phyloP scores from a whole-genome alignment of 2,329 filamentous ascomycete genomes.

The Trichoderma endophyticum region DNA sequence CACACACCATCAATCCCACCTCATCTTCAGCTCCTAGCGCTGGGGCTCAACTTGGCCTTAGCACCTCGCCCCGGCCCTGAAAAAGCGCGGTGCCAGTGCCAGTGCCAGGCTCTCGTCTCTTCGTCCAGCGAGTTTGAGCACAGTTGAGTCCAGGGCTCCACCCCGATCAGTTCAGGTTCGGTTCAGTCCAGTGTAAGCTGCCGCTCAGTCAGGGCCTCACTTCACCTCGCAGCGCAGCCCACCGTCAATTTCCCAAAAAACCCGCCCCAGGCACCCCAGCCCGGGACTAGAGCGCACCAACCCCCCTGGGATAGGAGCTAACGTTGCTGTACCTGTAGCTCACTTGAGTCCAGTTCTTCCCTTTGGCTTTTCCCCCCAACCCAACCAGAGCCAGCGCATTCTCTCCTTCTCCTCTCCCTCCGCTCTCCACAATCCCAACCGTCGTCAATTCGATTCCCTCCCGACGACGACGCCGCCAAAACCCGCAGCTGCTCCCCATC shows the following conservation, averaged over 20 bases:
- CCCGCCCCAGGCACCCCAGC: slow-evolving; percentile 16
- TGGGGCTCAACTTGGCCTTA: background rate
- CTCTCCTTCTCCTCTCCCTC: slow-evolving; percentile 28
- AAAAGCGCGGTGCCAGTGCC: background rate
- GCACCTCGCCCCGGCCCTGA: slow-evolving; percentile 9
- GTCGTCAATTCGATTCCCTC: slow-evolving; percentile 27
- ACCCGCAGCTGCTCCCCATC: slow-evolving; percentile 12
- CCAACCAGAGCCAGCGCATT: slow-evolving; percentile 18
- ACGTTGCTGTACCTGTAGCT: slow-evolving; percentile 25
- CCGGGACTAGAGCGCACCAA: slow-evolving; percentile 21
- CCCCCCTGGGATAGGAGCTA: slow-evolving; percentile 21
- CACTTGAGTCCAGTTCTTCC: slow-evolving; percentile 21
- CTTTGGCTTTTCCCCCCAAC: background rate
- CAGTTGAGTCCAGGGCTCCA: background rate
- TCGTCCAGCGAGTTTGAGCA: background rate
- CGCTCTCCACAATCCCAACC: slow-evolving; percentile 33
- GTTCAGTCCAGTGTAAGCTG: background rate
- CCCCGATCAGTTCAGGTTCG: background rate
- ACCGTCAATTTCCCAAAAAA: slow-evolving; percentile 13
- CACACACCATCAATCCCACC: background rate
- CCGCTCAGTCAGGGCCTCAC: background rate
- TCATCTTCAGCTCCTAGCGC: background rate
- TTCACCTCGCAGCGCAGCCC: background rate
- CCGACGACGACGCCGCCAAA: slow-evolving; percentile 25
- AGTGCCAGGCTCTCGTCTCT: background rate